Evolutionary conservation across 2,329 filamentous ascomycete species (phyloP), one percentile per base, ranked within the genome.

Genomic region (Pseudocercospora vitis): DNA sequence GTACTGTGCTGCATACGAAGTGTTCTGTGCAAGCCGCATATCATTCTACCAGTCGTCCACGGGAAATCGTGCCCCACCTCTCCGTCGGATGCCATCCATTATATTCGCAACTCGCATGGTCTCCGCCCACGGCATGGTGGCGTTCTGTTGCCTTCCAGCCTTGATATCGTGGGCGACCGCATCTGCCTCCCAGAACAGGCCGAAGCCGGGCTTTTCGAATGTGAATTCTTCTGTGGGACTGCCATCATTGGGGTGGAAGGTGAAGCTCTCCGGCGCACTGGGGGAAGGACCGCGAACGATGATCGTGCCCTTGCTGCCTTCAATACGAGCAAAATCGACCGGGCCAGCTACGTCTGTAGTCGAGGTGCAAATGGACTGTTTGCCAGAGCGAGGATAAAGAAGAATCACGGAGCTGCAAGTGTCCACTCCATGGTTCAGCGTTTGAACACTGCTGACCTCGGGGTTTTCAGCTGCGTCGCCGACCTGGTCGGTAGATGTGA

Each of bases 141-240:
- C 62, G 48, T 70, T 77, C 57, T 78, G 65, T 4, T 62, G 65
- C 44, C 61, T 69, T 0, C 72, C 72, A 3, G 69, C 68, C 1
- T 67, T 65, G 33, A 78, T 67, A 55, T 76, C 73, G 4, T 69
- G 42, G 0, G 76, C 76, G 4, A 73, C 72, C 0, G 70, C 69
- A 53, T 78, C 75, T 2, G 74, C 74, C 57, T 80, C 77, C 65
- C 65, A 79, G 63, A 68, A 74, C 50, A 76, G 78, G 0, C 72
- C 75, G 26, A 64, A 63, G 0, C 70, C 71, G 0, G 66, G 66
- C 11, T 65, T 65, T 21, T 70, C 65, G 48, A 76, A 75, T 1
- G 72, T 66, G 31, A 70, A 71, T 26, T 64, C 70, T 63, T 72
- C 68, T 7, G 57, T 33, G 12, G 66, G 61, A 4, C 59, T 60